Evolutionary conservation across 2,329 filamentous ascomycete species (phyloP), one percentile per base, ranked within the genome.

Genomic region (Penicillium sp.): DNA sequence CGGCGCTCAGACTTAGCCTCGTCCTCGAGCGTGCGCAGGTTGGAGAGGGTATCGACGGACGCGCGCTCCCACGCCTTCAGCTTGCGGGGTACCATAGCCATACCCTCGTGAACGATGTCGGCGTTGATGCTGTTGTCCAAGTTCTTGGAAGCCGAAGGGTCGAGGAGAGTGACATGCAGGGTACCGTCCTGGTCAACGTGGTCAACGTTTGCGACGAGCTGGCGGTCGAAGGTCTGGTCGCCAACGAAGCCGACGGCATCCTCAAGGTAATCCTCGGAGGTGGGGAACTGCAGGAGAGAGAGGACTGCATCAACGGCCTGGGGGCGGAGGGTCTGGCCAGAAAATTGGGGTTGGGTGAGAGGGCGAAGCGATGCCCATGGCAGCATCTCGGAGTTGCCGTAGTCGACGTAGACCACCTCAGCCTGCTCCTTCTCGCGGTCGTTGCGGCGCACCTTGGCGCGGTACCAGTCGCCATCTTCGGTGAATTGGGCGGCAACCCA

Each of bases 401-500:
- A 99, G 79, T 99, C 94, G 61, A 99, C 86, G 77, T 96, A 99
- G 45, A 95, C 79, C 27, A 99, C 88, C 75, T 99, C 94, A 25
- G 92, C 88, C 67, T 90, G 86, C 82, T 94, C 91, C 69, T 87
- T 88, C 9, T 92, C 84, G 60, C 94, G 91, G 78, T 99, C 94
- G 76, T 97, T 97, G 72, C 92, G 87, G 60, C 92, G 88, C 60
- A 99, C 86, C 60, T 88, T 89, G 33, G 90, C 94, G 60, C 94
- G 90, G 80, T 99, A 99, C 93, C 93, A 99, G 66, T 94, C 87
- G 58, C 88, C 86, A 71, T 99, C 94, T 51, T 87, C 88, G 7
- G 87, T 89, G 80, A 97, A 99, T 72, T 90, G 89, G 68, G 93
- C 93, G 2, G 93, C 89, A 27, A 99, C 93, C 59, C 89, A 87